Base-by-base conservation (phyloP, 1,284 basidiomycete species). In the Trametes versicolor region DNA sequence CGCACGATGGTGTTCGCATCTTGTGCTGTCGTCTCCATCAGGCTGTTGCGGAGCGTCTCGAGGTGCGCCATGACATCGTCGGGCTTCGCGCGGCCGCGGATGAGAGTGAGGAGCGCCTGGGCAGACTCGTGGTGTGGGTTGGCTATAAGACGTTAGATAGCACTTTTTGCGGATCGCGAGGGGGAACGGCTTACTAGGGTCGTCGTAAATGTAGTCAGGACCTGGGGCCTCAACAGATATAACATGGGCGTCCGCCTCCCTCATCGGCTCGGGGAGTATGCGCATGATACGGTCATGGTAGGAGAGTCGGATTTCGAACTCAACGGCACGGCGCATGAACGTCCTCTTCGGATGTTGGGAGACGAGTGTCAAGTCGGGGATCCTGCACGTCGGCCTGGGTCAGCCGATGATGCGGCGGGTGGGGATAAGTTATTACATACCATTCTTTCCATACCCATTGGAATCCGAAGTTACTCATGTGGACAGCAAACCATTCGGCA, bases 391-490 rank as follows among this genome's bases (percentile, higher is more conserved):
- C n/a, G n/a, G 6, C 25, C 17, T n/a, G n/a, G 48, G 59, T 23
- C 27, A 39, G 37, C 21, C 19, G 41, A 7, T 66, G 60, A 62
- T 6, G 13, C 3, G 7, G 9, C 19, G 27, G 8, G 27, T 32
- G 48, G 13, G 25, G 54, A 60, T 23, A 48, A 34, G 43, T 13
- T 21, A 48, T 37, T 7, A 79, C 88, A 50, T 67, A 96, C 97
- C 98, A 99, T 85, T 99, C 98, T 74, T 96, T 96, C 98, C 98
- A 99, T n/a, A 97, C 96, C 98, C 98, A 99, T 72, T 92, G 90
- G 81, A 99, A 99, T 23, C 92, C 93, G 78, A 99, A 99, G 80
- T 99, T 99, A 72, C 94, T 96, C 86, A 99, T 92, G 73, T 99
- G 98, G 2, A 94, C 86, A 6, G 95, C 88, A 73, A 99, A 98